These are phyloP conservation scores for Elsinoe australis DNA, from an alignment of 2,329 filamentous ascomycete genomes.

Conservation along the genomic window DNA sequence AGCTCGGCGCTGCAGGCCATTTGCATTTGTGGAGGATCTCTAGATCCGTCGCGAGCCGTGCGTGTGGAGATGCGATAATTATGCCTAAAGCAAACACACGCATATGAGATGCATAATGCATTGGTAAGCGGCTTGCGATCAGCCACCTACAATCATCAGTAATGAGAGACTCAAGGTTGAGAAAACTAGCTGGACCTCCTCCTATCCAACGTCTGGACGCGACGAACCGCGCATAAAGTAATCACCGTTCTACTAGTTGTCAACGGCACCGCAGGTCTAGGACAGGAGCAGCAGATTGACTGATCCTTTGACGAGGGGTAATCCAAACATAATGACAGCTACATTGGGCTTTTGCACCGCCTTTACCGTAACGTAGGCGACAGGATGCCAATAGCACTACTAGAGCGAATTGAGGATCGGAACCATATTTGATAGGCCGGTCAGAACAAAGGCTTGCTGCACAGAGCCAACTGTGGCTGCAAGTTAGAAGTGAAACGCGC, in stretches of 20 bases:
- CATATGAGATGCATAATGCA: too few species aligned
- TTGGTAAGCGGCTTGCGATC: too few species aligned
- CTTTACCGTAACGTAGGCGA: too few species aligned
- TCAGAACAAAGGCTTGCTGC: too few species aligned
- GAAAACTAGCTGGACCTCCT: too few species aligned
- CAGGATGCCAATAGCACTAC: too few species aligned
- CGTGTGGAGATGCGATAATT: background rate
- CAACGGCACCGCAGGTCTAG: slow-evolving; percentile 8
- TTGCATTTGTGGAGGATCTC: background rate
- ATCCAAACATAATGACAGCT: background rate
- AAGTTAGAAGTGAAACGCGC: slow-evolving; percentile 14
- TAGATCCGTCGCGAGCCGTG: background rate
- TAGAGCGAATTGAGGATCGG: too few species aligned
- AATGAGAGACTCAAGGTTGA: too few species aligned
- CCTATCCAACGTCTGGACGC: slow-evolving; percentile 9
- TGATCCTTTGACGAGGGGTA: background rate
- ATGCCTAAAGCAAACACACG: background rate
- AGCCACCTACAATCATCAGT: too few species aligned
- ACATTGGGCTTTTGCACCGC: too few species aligned
- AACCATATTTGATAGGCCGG: too few species aligned
- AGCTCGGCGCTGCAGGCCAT: slow-evolving; percentile 7
- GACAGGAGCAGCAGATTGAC: background rate
- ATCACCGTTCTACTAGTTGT: slow-evolving; percentile 9
- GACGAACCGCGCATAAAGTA: slow-evolving; percentile 10
- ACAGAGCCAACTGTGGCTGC: slow-evolving; percentile 2